Percentiles rank a stretch among this genome's conserved stretches.
Conservation (phyloP, 106 monocot genomes). For the Cymbidium sinense region DNA sequence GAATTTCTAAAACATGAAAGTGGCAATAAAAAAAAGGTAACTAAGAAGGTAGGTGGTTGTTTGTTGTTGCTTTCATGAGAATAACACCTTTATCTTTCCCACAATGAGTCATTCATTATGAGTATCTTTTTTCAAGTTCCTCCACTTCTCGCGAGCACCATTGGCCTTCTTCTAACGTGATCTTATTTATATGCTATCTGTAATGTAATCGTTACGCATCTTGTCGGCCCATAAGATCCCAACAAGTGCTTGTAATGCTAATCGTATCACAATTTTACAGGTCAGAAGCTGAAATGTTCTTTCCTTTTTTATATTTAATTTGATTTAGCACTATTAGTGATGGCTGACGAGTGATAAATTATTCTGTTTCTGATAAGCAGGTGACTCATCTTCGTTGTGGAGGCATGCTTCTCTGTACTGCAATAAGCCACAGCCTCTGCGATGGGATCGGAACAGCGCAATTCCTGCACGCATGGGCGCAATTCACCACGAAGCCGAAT, state of each 20-base stretch:
- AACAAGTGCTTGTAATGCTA: neutral
- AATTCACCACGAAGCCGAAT: slow-evolving; percentile 19
- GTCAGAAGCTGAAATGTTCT: neutral
- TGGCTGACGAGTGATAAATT: neutral
- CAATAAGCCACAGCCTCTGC: slow-evolving; percentile 68
- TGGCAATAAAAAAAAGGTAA: too few relatives aligned
- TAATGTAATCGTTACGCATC: neutral
- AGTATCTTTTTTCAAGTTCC: neutral
- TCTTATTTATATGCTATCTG: neutral
- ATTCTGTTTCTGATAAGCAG: slow-evolving; percentile 16
- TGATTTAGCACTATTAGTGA: neutral
- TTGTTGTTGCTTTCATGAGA: too few relatives aligned
- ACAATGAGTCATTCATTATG: neutral
- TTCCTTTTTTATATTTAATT: neutral
- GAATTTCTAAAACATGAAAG: too few relatives aligned
- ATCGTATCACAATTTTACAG: neutral
- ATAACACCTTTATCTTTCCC: neutral
- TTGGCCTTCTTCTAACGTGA: neutral
- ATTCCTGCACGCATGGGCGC: slow-evolving; percentile 79
- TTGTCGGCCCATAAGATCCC: neutral
- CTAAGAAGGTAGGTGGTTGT: too few relatives aligned
- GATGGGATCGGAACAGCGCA: slow-evolving; percentile 69
- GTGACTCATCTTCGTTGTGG: slow-evolving; percentile 75
- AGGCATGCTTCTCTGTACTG: slow-evolving; percentile 73
- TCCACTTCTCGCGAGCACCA: neutral